Evolutionary conservation across 768 basidiomycete species (phyloP), one percentile per base, ranked within the genome.

Genomic region (Tricholoma bakamatsutake): DNA sequence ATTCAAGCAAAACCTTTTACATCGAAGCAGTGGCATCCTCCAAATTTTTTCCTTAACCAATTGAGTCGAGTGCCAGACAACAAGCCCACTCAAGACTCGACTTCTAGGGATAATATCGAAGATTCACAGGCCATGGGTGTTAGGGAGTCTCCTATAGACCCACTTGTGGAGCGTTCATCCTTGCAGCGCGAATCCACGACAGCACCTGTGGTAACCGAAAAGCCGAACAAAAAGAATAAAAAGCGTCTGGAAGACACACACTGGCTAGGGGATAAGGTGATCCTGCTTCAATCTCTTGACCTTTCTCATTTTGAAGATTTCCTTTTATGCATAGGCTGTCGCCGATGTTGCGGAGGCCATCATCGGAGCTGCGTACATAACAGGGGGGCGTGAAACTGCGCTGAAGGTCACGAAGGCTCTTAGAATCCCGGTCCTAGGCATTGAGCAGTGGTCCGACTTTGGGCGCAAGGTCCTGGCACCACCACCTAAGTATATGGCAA

Each of bases 301-400:
- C 28, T 48, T 48, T 48, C 30, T 8, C 48, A 28, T 24, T 35
- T 39, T 56, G n/a, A 27, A 30, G 37, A 15, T 62, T 17, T 52
- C 24, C 31, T 28, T 34, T 40, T 28, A 45, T 34, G 52, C 27
- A 18, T 53, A 93, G 91, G 82, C 84, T 18, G 76, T 92, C 28
- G 91, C 92, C 49, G 92, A 94, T 69, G 88, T 92, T 42, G 80
- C 82, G 8, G 92, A 94, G 69, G 89, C 92, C 3, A 82, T 93
- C 57, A 83, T 93, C 27, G 92, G 87, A 33, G 91, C 90, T 15
- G 89, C 87, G 4, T 92, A 85, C 65, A 73, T 88, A 45, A 82
- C 85, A 21, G 86, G 87, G 10, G 91, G 90, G 52, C 74, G 77
- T 49, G 85, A 88, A 52, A 68, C 71, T 17, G 91, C 86, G 5